These are phyloP conservation scores for Phytophthora hybrid DNA, from an alignment of 352 stramenopile genomes.

Conservation along the genomic window DNA sequence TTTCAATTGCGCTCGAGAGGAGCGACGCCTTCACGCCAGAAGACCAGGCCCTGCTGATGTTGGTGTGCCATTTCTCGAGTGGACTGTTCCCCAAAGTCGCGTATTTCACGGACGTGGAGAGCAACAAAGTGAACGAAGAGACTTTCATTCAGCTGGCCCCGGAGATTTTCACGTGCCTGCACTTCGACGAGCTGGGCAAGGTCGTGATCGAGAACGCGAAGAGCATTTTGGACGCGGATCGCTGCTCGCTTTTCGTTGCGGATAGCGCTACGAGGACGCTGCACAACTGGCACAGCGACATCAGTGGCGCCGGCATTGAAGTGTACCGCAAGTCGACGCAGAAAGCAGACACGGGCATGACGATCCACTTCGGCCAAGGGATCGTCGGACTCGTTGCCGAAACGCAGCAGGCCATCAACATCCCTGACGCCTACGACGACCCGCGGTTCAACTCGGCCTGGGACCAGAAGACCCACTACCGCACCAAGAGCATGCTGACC, in stretches of 20 bases:
- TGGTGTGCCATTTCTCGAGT: conserved; percentile 69
- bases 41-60: conserved; percentile 59
- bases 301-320: conserved; percentile 65
- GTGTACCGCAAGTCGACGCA: conserved; percentile 43
- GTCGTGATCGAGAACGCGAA: conserved; percentile 85
- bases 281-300: conserved; percentile 82
- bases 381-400: conserved; percentile 81
- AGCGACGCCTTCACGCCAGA: conserved; percentile 66
- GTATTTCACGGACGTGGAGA: conserved; percentile 84
- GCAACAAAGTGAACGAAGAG: conserved; percentile 85
- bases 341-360: conserved; percentile 55
- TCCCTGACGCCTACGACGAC: conserved; percentile 78
- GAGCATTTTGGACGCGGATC: conserved; percentile 73
- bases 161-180: conserved; percentile 83
- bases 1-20: conserved; percentile 70
- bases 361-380: conserved; percentile 74
- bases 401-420: conserved; percentile 70
- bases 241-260: conserved; percentile 79
- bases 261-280: conserved; percentile 60
- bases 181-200: conserved; percentile 82
- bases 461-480: conserved; percentile 84
- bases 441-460: conserved; percentile 81
- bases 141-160: conserved; percentile 75
- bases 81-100: conserved; percentile 73
- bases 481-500: conserved; percentile 83